Conservation (phyloP, 805 yeast species). For the Peterozyma toletana region DNA sequence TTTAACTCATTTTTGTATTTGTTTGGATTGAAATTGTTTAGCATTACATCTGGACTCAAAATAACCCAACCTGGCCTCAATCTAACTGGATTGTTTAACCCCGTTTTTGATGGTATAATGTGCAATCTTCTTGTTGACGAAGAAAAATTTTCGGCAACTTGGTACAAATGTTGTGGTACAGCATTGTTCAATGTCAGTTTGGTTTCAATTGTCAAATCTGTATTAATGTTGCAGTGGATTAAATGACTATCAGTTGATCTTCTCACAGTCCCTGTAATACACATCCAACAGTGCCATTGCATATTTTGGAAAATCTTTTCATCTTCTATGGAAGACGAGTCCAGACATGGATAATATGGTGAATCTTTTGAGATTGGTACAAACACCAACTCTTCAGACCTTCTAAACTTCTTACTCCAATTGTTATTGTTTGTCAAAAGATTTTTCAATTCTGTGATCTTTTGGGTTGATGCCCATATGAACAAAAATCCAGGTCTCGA, state of each 20-base stretch:
- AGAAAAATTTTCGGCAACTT: constrained; percentile 83
- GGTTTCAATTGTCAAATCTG: constrained; percentile 74
- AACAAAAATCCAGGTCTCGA: constrained; percentile 83
- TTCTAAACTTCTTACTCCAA: constrained; percentile 62
- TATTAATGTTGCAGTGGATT: constrained; percentile 88
- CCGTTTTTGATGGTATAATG: constrained; percentile 70
- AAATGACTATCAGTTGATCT: constrained; percentile 77
- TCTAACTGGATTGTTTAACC: constrained; percentile 53
- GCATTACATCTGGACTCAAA: constrained; percentile 73
- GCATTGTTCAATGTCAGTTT: constrained; percentile 30
- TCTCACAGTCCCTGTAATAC: constrained; percentile 89
- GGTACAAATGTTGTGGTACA: constrained; percentile 72
- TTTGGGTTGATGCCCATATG: constrained; percentile 79
- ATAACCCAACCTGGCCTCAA: constrained; percentile 88
- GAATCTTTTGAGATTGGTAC: constrained; percentile 64
- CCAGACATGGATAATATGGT: constrained; percentile 56
- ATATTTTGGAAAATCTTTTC: constrained; percentile 55
- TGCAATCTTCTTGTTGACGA: constrained; percentile 78
- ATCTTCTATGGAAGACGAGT: constrained; percentile 25
- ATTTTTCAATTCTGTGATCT: constrained; percentile 55
- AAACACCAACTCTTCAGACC: constrained; percentile 85
- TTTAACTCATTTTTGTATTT: constrained; percentile 37
- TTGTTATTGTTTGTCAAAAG: constrained; percentile 37
- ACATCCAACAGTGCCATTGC: constrained; percentile 98
- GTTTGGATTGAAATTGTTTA: constrained; percentile 57